phyloP scores from a whole-genome alignment of 2,329 filamentous ascomycete species.

The Colletotrichum eleusines region DNA sequence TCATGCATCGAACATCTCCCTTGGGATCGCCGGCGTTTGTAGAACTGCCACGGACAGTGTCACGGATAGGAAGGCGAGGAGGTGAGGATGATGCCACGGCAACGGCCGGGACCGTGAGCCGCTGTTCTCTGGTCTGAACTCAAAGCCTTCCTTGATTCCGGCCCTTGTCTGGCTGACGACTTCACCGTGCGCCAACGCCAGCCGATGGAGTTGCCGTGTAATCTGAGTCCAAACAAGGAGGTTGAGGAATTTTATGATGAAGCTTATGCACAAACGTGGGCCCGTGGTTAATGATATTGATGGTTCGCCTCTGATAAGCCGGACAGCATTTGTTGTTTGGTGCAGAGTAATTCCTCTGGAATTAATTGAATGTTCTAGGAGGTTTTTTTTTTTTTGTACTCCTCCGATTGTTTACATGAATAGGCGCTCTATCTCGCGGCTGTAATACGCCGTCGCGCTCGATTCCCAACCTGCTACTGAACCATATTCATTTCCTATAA shows the following conservation, averaged over 20 bases:
- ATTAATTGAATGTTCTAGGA: background rate
- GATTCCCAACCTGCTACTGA: too few species aligned
- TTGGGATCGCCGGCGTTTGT: background rate
- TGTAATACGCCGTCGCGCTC: too few species aligned
- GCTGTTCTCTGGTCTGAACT: background rate
- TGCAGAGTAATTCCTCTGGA: background rate
- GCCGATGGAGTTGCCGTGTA: too few species aligned
- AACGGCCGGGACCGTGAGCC: background rate
- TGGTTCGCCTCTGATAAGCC: background rate
- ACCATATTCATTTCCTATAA: too few species aligned
- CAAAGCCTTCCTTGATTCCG: background rate
- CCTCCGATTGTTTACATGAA: background rate
- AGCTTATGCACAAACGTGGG: background rate
- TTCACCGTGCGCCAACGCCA: background rate
- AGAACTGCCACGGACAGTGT: background rate
- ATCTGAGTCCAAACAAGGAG: too few species aligned
- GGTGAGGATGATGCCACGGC: background rate
- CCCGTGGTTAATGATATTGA: background rate
- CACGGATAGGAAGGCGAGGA: too few species aligned
- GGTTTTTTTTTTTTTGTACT: background rate
- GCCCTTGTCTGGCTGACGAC: background rate
- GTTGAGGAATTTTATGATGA: background rate
- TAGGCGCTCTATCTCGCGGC: too few species aligned
- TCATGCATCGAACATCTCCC: slow-evolving; percentile 30
- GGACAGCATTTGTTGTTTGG: background rate